These are phyloP conservation scores for Cordia subcordata DNA, from an alignment of 257 asterid genomes.

Conservation along the genomic window DNA sequence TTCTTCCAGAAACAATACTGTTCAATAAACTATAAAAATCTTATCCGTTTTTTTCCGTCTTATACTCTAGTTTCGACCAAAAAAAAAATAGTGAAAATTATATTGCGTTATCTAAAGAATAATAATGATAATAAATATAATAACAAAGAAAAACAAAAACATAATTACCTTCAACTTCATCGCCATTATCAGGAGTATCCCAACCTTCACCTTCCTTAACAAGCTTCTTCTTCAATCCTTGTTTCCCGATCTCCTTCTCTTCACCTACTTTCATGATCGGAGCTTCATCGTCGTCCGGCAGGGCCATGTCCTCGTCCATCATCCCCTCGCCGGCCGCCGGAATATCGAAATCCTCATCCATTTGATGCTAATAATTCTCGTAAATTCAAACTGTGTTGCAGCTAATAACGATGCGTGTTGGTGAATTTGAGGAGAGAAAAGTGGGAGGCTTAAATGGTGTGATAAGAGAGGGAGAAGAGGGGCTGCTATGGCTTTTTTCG, in stretches of 20 bases:
- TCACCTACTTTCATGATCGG: conserved; percentile 38
- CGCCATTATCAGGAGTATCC: conserved; percentile 51
- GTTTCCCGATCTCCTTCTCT: conserved; percentile 46
- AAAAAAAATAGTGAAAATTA: not conserved
- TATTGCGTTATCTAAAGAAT: too few species aligned
- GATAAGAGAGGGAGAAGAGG: not conserved
- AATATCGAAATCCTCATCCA: conserved; percentile 44
- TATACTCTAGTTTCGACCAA: too few species aligned
- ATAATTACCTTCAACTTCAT: conserved; percentile 43
- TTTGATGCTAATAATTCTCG: not conserved
- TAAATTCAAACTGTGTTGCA: not conserved
- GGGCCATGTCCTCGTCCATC: conserved; percentile 41
- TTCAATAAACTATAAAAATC: too few species aligned
- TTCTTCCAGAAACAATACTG: too few species aligned
- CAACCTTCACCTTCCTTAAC: conserved; percentile 46
- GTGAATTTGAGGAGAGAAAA: not conserved
- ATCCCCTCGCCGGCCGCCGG: conserved; percentile 28
- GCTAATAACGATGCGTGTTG: not conserved
- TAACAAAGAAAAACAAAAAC: not conserved
- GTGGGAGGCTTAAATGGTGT: conserved; percentile 1
- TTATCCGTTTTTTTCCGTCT: too few species aligned
- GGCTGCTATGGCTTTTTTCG: not conserved
- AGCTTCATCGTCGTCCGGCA: conserved; percentile 26
- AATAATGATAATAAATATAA: not conserved
- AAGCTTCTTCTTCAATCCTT: conserved; percentile 54